phyloP scores from a whole-genome alignment of 805 yeast species.

The Saccharomycopsis babjevae region DNA sequence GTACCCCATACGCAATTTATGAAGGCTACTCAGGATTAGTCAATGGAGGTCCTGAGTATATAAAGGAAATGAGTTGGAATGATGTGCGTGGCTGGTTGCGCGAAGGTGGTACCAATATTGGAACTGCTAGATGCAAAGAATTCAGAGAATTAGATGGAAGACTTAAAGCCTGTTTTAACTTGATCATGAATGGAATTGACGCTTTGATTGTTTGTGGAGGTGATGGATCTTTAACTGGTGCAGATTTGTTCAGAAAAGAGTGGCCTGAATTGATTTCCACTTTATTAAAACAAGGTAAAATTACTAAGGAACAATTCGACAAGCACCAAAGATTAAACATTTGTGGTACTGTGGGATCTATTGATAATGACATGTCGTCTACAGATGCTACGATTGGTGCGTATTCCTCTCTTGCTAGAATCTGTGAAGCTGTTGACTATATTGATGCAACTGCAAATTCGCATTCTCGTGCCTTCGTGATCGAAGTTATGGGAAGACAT shows the following conservation, averaged over 20 bases:
- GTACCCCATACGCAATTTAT: conserved; percentile 56
- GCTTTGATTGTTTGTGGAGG: conserved; percentile 77
- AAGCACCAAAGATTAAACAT: conserved; percentile 51
- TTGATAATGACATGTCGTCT: conserved; percentile 78
- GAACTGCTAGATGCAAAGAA: conserved; percentile 65
- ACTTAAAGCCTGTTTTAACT: conserved; percentile 49
- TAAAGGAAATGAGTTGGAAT: conserved; percentile 58
- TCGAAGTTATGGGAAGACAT: conserved; percentile 85
- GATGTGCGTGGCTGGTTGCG: conserved; percentile 64
- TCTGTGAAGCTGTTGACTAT: conserved; percentile 66
- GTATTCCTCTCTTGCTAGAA: conserved; percentile 65
- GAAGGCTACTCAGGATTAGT: conserved; percentile 73
- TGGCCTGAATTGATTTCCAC: conserved; percentile 67
- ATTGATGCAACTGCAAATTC: conserved; percentile 79
- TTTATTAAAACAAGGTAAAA: conserved; percentile 34
- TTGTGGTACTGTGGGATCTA: conserved; percentile 73
- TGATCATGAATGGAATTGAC: conserved; percentile 64
- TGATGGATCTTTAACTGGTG: conserved; percentile 77
- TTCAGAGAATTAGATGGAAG: conserved; percentile 62
- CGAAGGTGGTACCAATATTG: conserved; percentile 69
- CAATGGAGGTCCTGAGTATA: conserved; percentile 43
- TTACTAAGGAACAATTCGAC: conserved; percentile 37
- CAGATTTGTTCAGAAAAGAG: conserved; percentile 64
- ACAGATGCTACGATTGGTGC: conserved; percentile 80
- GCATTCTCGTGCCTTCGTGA: conserved; percentile 74